Conservation (phyloP, 2,329 filamentous ascomycete genomes). For the Calcarisporium arbuscula region DNA sequence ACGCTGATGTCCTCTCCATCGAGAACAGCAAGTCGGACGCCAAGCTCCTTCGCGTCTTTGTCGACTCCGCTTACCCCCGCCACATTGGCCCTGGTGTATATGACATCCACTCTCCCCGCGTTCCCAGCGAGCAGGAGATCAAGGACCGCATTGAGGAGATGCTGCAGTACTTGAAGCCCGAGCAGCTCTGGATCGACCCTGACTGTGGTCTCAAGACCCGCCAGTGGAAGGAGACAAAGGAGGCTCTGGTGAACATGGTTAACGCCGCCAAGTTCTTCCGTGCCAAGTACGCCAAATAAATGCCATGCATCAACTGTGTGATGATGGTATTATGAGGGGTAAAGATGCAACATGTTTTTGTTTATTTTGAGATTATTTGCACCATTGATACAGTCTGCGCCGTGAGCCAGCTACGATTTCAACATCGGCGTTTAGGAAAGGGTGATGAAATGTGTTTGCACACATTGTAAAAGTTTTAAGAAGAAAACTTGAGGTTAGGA, state of each 20-base stretch:
- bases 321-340: constrained; percentile 13
- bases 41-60: constrained; percentile 98
- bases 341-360: constrained; percentile 19
- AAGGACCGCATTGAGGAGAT: constrained; percentile 97
- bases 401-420: constrained; percentile 44
- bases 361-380: constrained; percentile 21
- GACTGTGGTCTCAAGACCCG: constrained; percentile 99
- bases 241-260: constrained; percentile 92
- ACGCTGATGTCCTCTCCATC: constrained; percentile 96
- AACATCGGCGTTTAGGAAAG: constrained; percentile 50
- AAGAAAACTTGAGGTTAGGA: constrained; percentile 24
- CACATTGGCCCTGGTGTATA: constrained; percentile 99
- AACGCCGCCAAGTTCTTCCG: constrained; percentile 97
- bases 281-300: constrained; percentile 70
- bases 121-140: constrained; percentile 96
- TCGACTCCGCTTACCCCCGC: constrained; percentile 92
- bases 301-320: constrained; percentile 14
- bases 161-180: constrained; percentile 92
- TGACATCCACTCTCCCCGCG: constrained; percentile 98
- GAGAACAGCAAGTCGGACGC: constrained; percentile 99
- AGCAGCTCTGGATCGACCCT: constrained; percentile 99
- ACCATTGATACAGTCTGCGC: constrained; percentile 30
- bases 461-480: constrained; percentile 27
- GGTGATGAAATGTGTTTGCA: constrained; percentile 29
- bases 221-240: constrained; percentile 98